Evolutionary conservation across 768 basidiomycete species (phyloP).

Genomic region (Lactarius sp.): DNA sequence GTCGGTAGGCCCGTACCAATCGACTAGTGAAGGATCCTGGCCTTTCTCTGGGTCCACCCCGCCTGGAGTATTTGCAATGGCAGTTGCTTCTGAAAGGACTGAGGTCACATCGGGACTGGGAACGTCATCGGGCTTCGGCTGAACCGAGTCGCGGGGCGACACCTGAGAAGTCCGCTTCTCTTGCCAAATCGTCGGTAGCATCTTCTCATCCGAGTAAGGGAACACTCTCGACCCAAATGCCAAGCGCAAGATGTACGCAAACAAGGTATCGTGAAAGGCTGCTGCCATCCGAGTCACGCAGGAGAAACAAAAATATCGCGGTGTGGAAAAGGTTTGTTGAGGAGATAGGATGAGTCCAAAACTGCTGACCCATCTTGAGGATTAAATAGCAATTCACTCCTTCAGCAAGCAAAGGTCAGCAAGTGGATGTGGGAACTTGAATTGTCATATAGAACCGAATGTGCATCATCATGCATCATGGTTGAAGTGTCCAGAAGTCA

Average conservation of each 20-base stretch:
- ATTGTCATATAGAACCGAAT: too few species aligned
- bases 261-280: slow-evolving; percentile 30
- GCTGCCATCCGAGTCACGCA: slow-evolving; percentile 13
- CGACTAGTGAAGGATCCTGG: slow-evolving; percentile 28
- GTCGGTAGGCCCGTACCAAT: slow-evolving; percentile 29
- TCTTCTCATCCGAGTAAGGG: slow-evolving; percentile 24
- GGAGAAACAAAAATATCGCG: not conserved
- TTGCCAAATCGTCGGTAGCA: slow-evolving; percentile 22
- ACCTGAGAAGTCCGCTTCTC: slow-evolving; percentile 7
- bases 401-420: not conserved
- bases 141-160: slow-evolving; percentile 4
- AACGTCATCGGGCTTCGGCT: not conserved
- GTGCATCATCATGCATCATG: too few species aligned
- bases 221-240: slow-evolving; percentile 27
- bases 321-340: not conserved
- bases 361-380: not conserved
- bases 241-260: slow-evolving; percentile 32
- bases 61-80: not conserved
- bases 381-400: slow-evolving; percentile 8
- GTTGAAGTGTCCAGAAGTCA: too few species aligned
- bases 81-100: not conserved
- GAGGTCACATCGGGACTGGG: not conserved
- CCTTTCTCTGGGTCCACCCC: slow-evolving; percentile 16
- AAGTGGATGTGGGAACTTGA: not conserved
- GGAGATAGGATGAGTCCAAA: not conserved